phyloP scores from a whole-genome alignment of 179 eudicot species.

The Beta corolliflora region DNA sequence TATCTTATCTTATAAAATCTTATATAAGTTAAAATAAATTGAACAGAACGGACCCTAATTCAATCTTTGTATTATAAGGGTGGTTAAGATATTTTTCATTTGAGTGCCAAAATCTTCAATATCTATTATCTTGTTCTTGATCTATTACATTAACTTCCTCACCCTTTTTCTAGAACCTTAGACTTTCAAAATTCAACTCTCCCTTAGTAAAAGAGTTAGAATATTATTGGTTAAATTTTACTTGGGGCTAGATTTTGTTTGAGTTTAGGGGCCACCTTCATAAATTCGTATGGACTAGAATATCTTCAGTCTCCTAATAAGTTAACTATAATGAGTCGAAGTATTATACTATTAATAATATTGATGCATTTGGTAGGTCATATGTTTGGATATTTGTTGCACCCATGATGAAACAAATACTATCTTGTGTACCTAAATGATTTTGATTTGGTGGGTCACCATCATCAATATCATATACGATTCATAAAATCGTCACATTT shows the following conservation, averaged over 20 bases:
- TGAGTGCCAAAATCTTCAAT: conserved; percentile 10
- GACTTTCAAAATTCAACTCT: not conserved
- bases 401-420: conserved; percentile 21
- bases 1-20: no score
- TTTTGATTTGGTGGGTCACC: conserved; percentile 22
- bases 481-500: not conserved
- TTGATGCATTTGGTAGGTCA: conserved; percentile 26
- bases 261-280: no score
- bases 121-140: not conserved
- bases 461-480: conserved; percentile 1
- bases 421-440: conserved; percentile 19
- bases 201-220: not conserved
- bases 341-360: no score
- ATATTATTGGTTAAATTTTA: not conserved
- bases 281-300: no score
- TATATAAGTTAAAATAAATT: no score
- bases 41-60: no score
- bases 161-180: conserved; percentile 3
- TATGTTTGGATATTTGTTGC: conserved; percentile 30
- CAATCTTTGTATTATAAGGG: conserved; percentile 14
- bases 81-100: conserved; percentile 21
- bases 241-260: no score
- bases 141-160: not conserved
- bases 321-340: no score
- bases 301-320: no score